phyloP scores from a whole-genome alignment of 106 monocot genomes.

The Dioscorea dumetorum region DNA sequence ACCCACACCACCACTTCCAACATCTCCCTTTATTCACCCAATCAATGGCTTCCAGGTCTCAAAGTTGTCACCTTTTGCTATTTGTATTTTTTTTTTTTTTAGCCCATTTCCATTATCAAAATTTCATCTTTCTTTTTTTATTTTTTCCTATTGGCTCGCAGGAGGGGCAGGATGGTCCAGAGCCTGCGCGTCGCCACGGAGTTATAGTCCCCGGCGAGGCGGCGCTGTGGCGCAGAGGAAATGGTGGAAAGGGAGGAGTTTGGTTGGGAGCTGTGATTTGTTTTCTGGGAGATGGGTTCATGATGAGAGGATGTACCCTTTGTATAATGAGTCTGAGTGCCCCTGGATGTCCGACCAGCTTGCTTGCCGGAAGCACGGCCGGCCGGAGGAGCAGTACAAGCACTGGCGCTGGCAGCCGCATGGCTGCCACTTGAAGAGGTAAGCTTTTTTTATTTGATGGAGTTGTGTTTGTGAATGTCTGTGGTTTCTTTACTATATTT shows the following conservation, averaged over 20 bases:
- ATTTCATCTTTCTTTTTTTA: neutral
- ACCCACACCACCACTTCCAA: slow-evolving; percentile 13
- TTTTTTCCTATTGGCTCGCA: too few relatives aligned
- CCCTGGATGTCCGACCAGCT: slow-evolving; percentile 87
- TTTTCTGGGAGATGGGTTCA: slow-evolving; percentile 74
- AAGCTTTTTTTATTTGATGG: too few relatives aligned
- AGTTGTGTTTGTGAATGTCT: too few relatives aligned
- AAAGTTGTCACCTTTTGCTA: too few relatives aligned
- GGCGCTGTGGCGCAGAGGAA: neutral
- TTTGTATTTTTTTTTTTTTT: too few relatives aligned
- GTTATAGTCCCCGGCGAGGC: slow-evolving; percentile 5
- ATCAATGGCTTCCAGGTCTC: too few relatives aligned
- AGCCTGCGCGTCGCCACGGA: slow-evolving; percentile 28
- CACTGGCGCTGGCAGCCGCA: slow-evolving; percentile 79
- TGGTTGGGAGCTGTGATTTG: slow-evolving; percentile 28
- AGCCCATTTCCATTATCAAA: too few relatives aligned
- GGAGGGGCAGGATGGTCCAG: slow-evolving; percentile 53
- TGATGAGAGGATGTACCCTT: slow-evolving; percentile 40
- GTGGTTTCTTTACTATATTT: too few relatives aligned
- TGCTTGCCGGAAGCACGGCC: slow-evolving; percentile 68
- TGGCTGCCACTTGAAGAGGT: slow-evolving; percentile 63
- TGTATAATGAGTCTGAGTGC: slow-evolving; percentile 54
- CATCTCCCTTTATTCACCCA: neutral
- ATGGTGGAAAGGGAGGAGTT: neutral
- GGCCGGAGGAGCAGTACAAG: slow-evolving; percentile 66